These are phyloP conservation scores for Pelargonium nanum DNA, from an alignment of 345 rosid genomes.

Conservation along the genomic window DNA sequence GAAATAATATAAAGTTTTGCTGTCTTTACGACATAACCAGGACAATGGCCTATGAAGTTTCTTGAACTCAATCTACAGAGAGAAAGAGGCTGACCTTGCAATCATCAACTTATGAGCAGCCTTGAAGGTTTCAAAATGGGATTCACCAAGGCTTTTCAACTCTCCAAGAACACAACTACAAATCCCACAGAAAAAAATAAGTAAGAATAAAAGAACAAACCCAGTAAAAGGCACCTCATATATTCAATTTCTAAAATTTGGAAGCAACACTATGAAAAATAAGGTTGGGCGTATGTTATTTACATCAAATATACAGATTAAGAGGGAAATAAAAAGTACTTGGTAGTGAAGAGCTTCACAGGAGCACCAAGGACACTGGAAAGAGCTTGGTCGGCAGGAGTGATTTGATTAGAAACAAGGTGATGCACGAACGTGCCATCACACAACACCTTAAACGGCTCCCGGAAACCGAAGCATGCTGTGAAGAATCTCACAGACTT, in stretches of 20 bases:
- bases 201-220: neutral
- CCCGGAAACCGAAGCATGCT: conserved; percentile 61
- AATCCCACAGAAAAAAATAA: neutral
- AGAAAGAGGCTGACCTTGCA: conserved; percentile 42
- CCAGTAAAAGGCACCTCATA: no score
- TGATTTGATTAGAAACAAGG: conserved; percentile 37
- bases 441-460: conserved; percentile 69
- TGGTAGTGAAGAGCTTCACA: conserved; percentile 82
- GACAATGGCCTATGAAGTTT: no score
- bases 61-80: neutral
- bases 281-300: no score
- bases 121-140: conserved; percentile 41
- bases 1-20: no score
- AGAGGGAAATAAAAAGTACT: conserved; percentile 21
- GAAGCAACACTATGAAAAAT: neutral
- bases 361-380: conserved; percentile 52
- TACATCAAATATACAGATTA: neutral
- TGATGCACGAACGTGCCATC: conserved; percentile 83
- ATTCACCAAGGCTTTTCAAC: conserved; percentile 57
- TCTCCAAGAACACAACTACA: conserved; percentile 65
- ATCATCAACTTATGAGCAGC: conserved; percentile 45
- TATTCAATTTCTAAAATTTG: neutral
- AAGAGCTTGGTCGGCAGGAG: conserved; percentile 62
- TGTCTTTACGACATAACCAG: no score
- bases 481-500: conserved; percentile 63